Conservation (phyloP, 148 eudicot species). For the Amaranthus cruentus region DNA sequence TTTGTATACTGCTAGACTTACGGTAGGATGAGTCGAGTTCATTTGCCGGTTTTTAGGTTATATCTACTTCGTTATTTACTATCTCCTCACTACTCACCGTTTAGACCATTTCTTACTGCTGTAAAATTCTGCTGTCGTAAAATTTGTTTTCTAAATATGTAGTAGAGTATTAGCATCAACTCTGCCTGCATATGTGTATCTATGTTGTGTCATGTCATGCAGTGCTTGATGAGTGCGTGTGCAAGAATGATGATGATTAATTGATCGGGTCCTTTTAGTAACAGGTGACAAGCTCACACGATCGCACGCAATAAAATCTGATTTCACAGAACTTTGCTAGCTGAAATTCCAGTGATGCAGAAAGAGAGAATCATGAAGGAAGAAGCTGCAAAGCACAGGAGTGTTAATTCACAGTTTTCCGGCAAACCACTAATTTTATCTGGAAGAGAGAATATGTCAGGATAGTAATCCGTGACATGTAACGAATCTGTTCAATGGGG, state of each 20-base stretch:
- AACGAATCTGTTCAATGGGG: slow-evolving; percentile 7
- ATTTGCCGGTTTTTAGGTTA: slow-evolving; percentile 4
- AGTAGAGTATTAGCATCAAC: background rate
- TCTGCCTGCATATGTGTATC: background rate
- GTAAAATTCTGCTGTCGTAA: background rate
- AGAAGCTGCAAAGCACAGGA: slow-evolving; percentile 8
- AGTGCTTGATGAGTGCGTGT: background rate
- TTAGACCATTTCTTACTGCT: background rate
- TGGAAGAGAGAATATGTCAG: too few relatives aligned
- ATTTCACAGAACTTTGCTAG: slow-evolving; percentile 1
- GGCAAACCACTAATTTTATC: too few relatives aligned
- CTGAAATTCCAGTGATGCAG: slow-evolving; percentile 11
- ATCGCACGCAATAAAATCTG: background rate
- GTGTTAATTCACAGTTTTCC: slow-evolving; percentile 1
- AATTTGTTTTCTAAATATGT: background rate
- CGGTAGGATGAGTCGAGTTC: slow-evolving; percentile 1
- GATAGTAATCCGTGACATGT: background rate
- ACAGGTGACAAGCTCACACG: too few relatives aligned
- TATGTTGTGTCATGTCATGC: background rate
- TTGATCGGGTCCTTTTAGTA: too few relatives aligned
- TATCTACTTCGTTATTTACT: background rate
- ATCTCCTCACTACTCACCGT: background rate
- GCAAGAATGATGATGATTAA: background rate
- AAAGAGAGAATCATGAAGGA: background rate
- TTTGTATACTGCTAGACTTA: slow-evolving; percentile 13